Percentiles rank a stretch among this genome's conserved stretches.
These are phyloP conservation scores for Fusarium praegraminearum DNA, from an alignment of 2,329 filamentous ascomycete genomes.

Conservation along the genomic window DNA sequence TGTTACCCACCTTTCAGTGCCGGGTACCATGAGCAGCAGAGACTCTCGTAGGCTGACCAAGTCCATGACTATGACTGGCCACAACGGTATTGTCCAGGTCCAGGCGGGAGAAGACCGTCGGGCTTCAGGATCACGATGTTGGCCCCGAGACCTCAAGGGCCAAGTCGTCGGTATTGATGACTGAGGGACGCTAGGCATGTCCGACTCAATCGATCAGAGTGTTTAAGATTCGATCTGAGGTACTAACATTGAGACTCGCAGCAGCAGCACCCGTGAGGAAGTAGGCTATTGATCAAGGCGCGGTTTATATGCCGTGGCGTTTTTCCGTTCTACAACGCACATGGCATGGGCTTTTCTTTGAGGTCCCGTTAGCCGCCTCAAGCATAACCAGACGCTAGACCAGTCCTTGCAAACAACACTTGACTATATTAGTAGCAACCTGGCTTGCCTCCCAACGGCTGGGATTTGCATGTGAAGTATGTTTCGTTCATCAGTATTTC, in stretches of 20 bases:
- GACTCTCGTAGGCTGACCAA: constrained; percentile 44
- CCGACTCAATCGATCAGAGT: constrained; percentile 31
- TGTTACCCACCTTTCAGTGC: not conserved
- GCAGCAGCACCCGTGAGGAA: constrained; percentile 9
- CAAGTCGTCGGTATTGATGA: constrained; percentile 22
- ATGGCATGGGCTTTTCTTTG: constrained; percentile 23
- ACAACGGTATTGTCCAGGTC: constrained; percentile 34
- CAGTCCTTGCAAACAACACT: constrained; percentile 21
- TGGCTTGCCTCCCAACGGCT: constrained; percentile 18
- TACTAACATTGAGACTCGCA: not conserved
- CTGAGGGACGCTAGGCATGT: constrained; percentile 37
- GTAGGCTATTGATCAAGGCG: constrained; percentile 20
- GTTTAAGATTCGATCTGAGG: not conserved
- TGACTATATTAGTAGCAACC: constrained; percentile 8
- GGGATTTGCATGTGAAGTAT: constrained; percentile 6
- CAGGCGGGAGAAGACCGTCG: constrained; percentile 38
- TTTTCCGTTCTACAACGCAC: constrained; percentile 9
- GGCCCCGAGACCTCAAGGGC: constrained; percentile 31
- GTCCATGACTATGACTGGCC: constrained; percentile 43
- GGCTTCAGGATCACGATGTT: constrained; percentile 32
- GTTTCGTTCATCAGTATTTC: not conserved
- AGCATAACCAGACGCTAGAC: constrained; percentile 18
- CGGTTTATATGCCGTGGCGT: constrained; percentile 16
- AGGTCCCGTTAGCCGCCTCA: constrained; percentile 34
- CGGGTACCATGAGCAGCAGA: constrained; percentile 12